Evolutionary conservation across 2,329 filamentous ascomycete species (phyloP).

Genomic region (Capronia coronata): DNA sequence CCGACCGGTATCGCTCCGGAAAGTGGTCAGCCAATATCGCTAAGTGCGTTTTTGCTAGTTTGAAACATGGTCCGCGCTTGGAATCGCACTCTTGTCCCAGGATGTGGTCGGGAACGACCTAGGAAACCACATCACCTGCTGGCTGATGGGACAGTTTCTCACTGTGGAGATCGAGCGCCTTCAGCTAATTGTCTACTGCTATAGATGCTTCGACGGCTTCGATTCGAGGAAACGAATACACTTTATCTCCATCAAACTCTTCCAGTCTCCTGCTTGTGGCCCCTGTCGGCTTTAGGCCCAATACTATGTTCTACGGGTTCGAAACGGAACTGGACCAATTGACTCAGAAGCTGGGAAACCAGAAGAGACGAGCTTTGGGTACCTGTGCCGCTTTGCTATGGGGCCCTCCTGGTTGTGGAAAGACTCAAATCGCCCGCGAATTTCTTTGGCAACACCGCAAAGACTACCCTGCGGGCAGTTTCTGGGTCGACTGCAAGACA

Average conservation of each 20-base stretch:
- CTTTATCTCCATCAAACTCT: slow-evolving; percentile 11
- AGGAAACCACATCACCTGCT: too few relatives aligned
- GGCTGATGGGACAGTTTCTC: too few relatives aligned
- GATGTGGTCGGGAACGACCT: too few relatives aligned
- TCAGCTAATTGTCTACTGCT: neutral
- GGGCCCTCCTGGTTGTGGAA: slow-evolving; percentile 60
- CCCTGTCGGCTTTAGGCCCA: slow-evolving; percentile 56
- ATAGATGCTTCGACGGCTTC: slow-evolving; percentile 16
- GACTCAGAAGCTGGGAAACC: slow-evolving; percentile 54
- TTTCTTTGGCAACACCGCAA: slow-evolving; percentile 57
- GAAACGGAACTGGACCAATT: slow-evolving; percentile 52
- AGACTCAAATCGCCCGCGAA: slow-evolving; percentile 62
- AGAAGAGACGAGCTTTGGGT: slow-evolving; percentile 51
- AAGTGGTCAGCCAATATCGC: slow-evolving; percentile 14
- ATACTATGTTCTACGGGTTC: slow-evolving; percentile 58
- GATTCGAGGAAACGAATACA: slow-evolving; percentile 9
- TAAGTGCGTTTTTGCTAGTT: slow-evolving; percentile 19
- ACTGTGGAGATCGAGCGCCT: too few relatives aligned
- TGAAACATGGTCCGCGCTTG: too few relatives aligned
- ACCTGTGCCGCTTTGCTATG: slow-evolving; percentile 59
- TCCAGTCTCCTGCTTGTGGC: slow-evolving; percentile 38
- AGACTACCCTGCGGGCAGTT: slow-evolving; percentile 59
- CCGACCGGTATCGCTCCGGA: slow-evolving; percentile 1
- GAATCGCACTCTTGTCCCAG: too few relatives aligned
- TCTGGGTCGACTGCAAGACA: slow-evolving; percentile 62